Evolutionary conservation across 192 early-diverging fungal genomes (phyloP).

Genomic region (Coemansia sp.): DNA sequence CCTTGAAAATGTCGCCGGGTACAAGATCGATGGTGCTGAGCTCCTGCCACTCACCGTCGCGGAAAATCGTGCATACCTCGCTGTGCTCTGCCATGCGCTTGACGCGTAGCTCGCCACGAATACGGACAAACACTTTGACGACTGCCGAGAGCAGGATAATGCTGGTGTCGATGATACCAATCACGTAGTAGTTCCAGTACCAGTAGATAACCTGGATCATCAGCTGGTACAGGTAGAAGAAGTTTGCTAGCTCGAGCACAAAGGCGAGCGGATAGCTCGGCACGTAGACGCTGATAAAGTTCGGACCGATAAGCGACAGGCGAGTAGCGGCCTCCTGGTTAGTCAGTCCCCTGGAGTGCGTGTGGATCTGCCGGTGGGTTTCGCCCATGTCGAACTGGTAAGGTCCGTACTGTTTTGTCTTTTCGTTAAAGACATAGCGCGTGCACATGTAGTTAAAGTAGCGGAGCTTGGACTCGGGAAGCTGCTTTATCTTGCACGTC

Average conservation of each 20-base stretch:
- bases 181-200: slow-evolving; percentile 57
- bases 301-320: slow-evolving; percentile 61
- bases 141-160: slow-evolving; percentile 57
- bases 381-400: slow-evolving; percentile 59
- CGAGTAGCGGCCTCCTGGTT: slow-evolving; percentile 54
- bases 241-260: slow-evolving; percentile 56
- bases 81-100: slow-evolving; percentile 57
- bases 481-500: slow-evolving; percentile 50
- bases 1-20: slow-evolving; percentile 61
- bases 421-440: slow-evolving; percentile 65
- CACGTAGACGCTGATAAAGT: slow-evolving; percentile 58
- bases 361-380: slow-evolving; percentile 47
- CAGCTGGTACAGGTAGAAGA: slow-evolving; percentile 58
- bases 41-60: slow-evolving; percentile 62
- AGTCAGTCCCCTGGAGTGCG: slow-evolving; percentile 50
- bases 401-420: slow-evolving; percentile 56
- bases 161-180: slow-evolving; percentile 56
- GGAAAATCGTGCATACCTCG: slow-evolving; percentile 44
- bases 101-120: slow-evolving; percentile 52
- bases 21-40: slow-evolving; percentile 57
- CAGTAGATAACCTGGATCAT: slow-evolving; percentile 60
- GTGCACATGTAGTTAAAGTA: slow-evolving; percentile 76
- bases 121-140: slow-evolving; percentile 55
- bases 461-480: slow-evolving; percentile 47
- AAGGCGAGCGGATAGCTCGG: slow-evolving; percentile 50